Conservation (phyloP, 805 yeast genomes). For the Sugiyamaella marilandica region DNA sequence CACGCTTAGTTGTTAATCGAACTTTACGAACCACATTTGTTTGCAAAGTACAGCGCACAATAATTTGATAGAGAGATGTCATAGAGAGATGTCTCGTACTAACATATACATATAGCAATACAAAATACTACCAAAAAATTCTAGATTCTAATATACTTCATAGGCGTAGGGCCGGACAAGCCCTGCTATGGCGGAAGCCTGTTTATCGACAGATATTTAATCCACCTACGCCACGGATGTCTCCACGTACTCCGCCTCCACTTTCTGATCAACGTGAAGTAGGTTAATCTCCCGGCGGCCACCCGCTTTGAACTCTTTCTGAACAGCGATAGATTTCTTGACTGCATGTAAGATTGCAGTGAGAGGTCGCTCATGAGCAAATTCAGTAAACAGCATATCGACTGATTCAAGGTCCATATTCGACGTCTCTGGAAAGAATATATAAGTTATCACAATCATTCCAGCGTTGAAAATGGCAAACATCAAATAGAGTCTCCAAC, state of each 20-base stretch:
- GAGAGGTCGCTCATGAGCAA: neutral
- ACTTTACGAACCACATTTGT: too few relatives aligned
- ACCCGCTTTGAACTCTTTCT: neutral
- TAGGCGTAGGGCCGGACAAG: too few relatives aligned
- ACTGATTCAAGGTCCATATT: constrained; percentile 58
- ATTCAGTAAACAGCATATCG: constrained; percentile 22
- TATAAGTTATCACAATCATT: constrained; percentile 41
- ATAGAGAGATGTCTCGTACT: too few relatives aligned
- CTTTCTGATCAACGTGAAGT: neutral
- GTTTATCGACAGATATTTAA: too few relatives aligned
- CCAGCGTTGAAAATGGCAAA: constrained; percentile 34
- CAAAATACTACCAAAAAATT: too few relatives aligned
- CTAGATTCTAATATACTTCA: too few relatives aligned
- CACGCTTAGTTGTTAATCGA: too few relatives aligned
- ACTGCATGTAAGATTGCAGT: neutral
- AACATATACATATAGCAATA: too few relatives aligned
- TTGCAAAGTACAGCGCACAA: too few relatives aligned
- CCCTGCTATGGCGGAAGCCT: too few relatives aligned
- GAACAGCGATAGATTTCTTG: neutral
- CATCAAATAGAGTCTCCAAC: neutral
- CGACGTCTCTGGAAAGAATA: constrained; percentile 55
- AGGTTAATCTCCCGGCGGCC: neutral
- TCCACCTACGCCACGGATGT: too few relatives aligned
- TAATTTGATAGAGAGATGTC: too few relatives aligned
- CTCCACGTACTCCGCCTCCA: neutral